These are phyloP conservation scores for Bretschneidera sinensis DNA, from an alignment of 345 rosid genomes.

Conservation along the genomic window DNA sequence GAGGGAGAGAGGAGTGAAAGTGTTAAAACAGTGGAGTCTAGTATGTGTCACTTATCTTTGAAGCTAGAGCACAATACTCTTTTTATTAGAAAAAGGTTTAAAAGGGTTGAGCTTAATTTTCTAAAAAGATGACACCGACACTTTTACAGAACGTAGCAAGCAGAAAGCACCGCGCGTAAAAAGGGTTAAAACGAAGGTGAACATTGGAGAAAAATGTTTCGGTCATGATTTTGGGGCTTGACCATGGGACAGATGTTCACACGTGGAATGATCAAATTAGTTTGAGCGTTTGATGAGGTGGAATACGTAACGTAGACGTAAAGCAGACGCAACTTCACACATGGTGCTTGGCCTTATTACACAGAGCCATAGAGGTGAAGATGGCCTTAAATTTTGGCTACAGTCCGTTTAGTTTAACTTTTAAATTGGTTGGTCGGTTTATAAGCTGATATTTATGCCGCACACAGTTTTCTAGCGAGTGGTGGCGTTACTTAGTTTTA, in stretches of 20 bases:
- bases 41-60: constrained; percentile 13
- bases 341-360: neutral
- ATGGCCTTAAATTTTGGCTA: too few relatives aligned
- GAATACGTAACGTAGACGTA: constrained; percentile 14
- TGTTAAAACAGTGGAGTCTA: constrained; percentile 1
- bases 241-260: constrained; percentile 6
- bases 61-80: neutral
- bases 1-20: constrained; percentile 11
- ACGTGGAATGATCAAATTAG: constrained; percentile 10
- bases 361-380: too few relatives aligned
- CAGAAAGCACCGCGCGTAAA: neutral
- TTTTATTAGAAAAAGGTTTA: neutral
- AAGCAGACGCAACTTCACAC: constrained; percentile 24
- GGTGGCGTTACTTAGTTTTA: too few relatives aligned
- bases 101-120: constrained; percentile 13
- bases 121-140: constrained; percentile 36
- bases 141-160: constrained; percentile 9
- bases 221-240: constrained; percentile 26
- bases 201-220: neutral
- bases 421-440: too few relatives aligned
- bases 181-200: neutral
- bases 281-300: neutral
- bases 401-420: too few relatives aligned
- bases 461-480: too few relatives aligned
- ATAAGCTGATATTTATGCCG: too few relatives aligned